Base-by-base conservation (phyloP, 2,329 filamentous ascomycete species). In the Aspergillus latus region DNA sequence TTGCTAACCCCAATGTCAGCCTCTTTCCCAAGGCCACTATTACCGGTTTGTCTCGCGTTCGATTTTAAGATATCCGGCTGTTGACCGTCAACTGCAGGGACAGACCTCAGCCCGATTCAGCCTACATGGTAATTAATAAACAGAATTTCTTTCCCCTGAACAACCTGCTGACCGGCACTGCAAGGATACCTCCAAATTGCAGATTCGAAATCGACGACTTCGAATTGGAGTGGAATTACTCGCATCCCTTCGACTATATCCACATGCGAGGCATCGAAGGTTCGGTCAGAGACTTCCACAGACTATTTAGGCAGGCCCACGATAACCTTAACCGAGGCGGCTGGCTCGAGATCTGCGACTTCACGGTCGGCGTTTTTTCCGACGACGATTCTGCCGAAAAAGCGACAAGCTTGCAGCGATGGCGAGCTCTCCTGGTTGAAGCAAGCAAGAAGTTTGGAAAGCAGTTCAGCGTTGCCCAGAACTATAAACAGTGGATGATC, bases 271-370 rank as follows among this genome's bases (percentile, higher is more conserved):
- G 60, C 13, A 57, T 71, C 11, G 61, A 64, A 51, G 68, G 65
- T 6, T 64, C 59, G 3, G 59, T 70, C 13, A 61, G 60, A 11
- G 60, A 70, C 36, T 66, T 56, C n/a, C 49, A 32, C 15, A 58
- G 58, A 2, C 60, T 71, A 2, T 66, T 68, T 49, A 11, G 54
- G 13, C 68, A 69, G 54, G 64, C 66, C 6, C 59, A 65, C 34
- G 39, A 57, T 10, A 56, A 66, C 66, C 74, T 83, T 7, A 75
- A 74, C 51, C 79, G 79, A 0, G 80, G 79, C 4, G 80, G 80
- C 13, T 83, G 76, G 67, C 64, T 82, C 28, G 81, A 83, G 59
- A 66, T 81, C 39, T 78, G 81, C 44, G 66, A 69, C 37, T 68
- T 64, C 59, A 65, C 67, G 10, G 62, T 67, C 5, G 66, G 60